phyloP scores from a whole-genome alignment of 1,284 basidiomycete species.

The Cutaneotrichosporon cutaneum region DNA sequence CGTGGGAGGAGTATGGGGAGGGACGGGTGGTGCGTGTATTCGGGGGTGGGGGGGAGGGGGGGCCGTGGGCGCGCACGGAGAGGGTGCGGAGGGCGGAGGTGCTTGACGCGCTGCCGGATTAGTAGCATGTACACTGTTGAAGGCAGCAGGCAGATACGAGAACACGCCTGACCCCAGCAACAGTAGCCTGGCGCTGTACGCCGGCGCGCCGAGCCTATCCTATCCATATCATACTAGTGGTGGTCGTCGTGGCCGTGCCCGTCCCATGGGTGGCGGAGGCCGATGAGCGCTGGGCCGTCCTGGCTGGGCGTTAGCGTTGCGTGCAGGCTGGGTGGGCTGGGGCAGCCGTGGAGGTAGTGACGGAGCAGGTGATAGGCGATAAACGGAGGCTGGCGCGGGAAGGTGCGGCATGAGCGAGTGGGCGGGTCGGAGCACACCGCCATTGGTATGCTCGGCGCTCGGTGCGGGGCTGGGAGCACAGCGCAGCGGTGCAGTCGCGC shows the following conservation, averaged over 20 bases:
- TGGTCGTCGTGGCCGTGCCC: slow-evolving; percentile 51
- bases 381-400: no score
- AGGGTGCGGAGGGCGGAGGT: background rate
- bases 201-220: background rate
- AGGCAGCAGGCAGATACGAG: no score
- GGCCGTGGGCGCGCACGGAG: background rate
- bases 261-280: slow-evolving; percentile 58
- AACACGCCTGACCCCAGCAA: background rate
- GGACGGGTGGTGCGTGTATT: background rate
- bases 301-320: slow-evolving; percentile 43
- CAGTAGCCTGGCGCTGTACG: no score
- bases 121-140: no score
- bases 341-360: no score
- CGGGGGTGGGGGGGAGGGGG: background rate
- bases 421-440: no score
- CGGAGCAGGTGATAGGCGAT: no score
- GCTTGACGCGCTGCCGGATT: background rate
- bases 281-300: slow-evolving; percentile 57
- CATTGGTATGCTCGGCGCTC: no score
- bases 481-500: no score
- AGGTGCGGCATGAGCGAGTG: no score
- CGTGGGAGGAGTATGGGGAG: slow-evolving; percentile 1
- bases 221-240: slow-evolving; percentile 25
- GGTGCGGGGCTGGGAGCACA: no score
- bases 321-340: background rate